A percentile compares a stretch with the other conserved stretches of the same genome.
Conservation (phyloP, 108 stramenopile genomes). For the Nitzschia inconspicua region DNA sequence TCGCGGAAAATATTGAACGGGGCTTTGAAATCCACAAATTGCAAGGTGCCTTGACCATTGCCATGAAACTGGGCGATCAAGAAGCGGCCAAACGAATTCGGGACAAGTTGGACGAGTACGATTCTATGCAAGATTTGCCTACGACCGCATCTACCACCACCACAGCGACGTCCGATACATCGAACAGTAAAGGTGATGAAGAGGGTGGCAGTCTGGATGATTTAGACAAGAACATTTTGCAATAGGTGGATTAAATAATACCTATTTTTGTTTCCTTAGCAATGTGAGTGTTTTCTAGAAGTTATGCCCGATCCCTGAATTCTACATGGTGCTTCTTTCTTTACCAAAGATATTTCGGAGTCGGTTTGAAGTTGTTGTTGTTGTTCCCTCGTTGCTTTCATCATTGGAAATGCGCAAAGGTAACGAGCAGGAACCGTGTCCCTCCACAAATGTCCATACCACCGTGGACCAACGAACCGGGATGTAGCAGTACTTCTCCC, state of each 20-base stretch:
- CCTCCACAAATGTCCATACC: slow-evolving; percentile 62
- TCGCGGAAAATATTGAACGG: slow-evolving; percentile 30
- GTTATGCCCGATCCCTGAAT: too few species aligned
- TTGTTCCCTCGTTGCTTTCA: neutral
- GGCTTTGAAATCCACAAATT: slow-evolving; percentile 51
- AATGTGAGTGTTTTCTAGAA: too few species aligned
- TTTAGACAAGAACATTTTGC: slow-evolving; percentile 5
- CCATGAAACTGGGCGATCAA: slow-evolving; percentile 31
- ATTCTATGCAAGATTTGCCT: slow-evolving; percentile 33
- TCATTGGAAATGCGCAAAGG: slow-evolving; percentile 54
- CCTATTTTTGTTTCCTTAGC: too few species aligned
- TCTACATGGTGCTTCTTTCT: too few species aligned
- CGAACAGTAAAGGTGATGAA: neutral
- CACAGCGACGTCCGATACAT: neutral
- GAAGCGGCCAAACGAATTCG: slow-evolving; percentile 41
- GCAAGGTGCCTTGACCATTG: slow-evolving; percentile 40
- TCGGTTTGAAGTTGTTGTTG: neutral
- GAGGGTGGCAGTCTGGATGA: slow-evolving; percentile 1
- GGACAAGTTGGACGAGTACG: slow-evolving; percentile 30
- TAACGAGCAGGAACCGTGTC: slow-evolving; percentile 67
- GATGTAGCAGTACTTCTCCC: slow-evolving; percentile 77
- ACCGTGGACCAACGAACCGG: slow-evolving; percentile 64
- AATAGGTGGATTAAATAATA: neutral
- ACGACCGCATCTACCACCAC: neutral
- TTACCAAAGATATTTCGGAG: too few species aligned